Conservation (phyloP, 2,329 filamentous ascomycete species). For the Akanthomyces muscarius region DNA sequence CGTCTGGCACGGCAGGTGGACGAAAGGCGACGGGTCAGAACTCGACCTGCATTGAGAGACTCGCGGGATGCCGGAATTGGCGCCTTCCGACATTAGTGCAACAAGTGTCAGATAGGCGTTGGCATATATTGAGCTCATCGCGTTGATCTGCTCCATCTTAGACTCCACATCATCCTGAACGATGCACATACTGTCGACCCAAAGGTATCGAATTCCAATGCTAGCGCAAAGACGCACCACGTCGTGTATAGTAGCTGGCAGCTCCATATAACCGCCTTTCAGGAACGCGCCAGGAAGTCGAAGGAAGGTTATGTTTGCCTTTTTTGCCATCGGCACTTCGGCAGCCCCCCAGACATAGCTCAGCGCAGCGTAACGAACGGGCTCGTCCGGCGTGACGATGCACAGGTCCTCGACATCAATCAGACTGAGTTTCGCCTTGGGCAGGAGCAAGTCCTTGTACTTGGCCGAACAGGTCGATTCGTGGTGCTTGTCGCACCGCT, state of each 20-base stretch:
- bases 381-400: constrained; percentile 10
- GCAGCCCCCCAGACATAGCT: constrained; percentile 16
- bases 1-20: constrained; percentile 8
- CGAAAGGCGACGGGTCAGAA: neutral
- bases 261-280: constrained; percentile 1
- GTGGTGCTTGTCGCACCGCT: constrained; percentile 14
- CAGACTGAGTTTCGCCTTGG: constrained; percentile 5
- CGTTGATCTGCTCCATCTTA: constrained; percentile 15
- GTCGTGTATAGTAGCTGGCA: constrained; percentile 15
- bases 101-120: constrained; percentile 15
- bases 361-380: constrained; percentile 15
- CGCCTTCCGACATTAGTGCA: constrained; percentile 5
- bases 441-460: neutral
- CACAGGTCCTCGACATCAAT: constrained; percentile 17
- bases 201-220: constrained; percentile 17
- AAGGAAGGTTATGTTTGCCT: constrained; percentile 6
- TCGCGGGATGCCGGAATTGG: constrained; percentile 4
- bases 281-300: constrained; percentile 8
- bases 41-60: neutral
- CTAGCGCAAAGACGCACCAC: constrained; percentile 12
- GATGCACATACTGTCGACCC: constrained; percentile 19
- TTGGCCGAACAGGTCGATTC: constrained; percentile 2
- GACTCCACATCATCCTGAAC: constrained; percentile 12
- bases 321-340: neutral
- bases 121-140: constrained; percentile 15